Evolutionary conservation across 192 early-diverging fungal species (phyloP).

Genomic region (Coemansia sp.): DNA sequence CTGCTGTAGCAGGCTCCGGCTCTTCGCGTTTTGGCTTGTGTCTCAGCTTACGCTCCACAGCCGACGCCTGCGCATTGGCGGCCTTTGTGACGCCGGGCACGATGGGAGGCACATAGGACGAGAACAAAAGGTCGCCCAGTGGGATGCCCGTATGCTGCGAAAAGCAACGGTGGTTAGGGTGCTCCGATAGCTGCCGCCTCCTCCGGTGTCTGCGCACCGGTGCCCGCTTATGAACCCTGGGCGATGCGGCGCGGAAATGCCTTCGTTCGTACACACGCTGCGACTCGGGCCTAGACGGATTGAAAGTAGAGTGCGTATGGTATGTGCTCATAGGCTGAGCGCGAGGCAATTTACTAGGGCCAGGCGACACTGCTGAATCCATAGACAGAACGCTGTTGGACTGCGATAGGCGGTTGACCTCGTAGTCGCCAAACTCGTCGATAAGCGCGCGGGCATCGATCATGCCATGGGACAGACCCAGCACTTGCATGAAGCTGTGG

Average conservation of each 20-base stretch:
- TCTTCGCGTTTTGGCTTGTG: constrained; percentile 9
- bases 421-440: constrained; percentile 47
- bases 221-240: neutral
- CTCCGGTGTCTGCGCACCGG: constrained; percentile 25
- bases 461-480: constrained; percentile 58
- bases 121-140: constrained; percentile 75
- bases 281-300: constrained; percentile 31
- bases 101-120: constrained; percentile 56
- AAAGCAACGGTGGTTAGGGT: constrained; percentile 74
- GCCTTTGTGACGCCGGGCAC: constrained; percentile 49
- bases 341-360: constrained; percentile 27
- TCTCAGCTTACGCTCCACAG: constrained; percentile 42
- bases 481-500: constrained; percentile 71
- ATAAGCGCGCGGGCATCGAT: constrained; percentile 52
- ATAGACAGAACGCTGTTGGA: constrained; percentile 31
- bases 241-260: constrained; percentile 15
- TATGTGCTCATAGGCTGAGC: constrained; percentile 52
- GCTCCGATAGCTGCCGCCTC: constrained; percentile 38
- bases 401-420: constrained; percentile 18
- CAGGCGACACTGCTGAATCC: constrained; percentile 14
- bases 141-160: constrained; percentile 77
- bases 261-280: constrained; percentile 33
- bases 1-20: neutral
- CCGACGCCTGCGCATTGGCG: constrained; percentile 35
- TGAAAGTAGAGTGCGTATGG: constrained; percentile 30